Evolutionary conservation across 495 filamentous ascomycete species (phyloP).

Genomic region (Penicillium ucsense): DNA sequence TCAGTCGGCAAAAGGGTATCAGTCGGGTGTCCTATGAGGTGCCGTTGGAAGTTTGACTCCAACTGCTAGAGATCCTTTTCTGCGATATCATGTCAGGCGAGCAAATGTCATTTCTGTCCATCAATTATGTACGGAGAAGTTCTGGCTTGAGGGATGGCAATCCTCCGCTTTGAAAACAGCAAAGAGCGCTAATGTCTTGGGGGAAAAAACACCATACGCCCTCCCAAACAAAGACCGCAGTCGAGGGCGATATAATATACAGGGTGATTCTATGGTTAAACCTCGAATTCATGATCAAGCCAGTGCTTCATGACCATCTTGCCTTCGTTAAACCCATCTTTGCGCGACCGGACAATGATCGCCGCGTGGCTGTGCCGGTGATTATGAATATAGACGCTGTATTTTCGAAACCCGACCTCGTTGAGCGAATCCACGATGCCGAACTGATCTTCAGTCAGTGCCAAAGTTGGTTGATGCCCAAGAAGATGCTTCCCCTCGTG

Average conservation of each 20-base stretch:
- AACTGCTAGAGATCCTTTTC: too few species aligned
- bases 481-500: neutral
- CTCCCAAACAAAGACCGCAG: too few species aligned
- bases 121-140: too few species aligned
- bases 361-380: constrained; percentile 76
- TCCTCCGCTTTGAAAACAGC: too few species aligned
- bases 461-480: constrained; percentile 48
- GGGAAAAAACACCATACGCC: too few species aligned
- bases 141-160: too few species aligned
- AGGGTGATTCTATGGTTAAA: constrained; percentile 25
- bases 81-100: too few species aligned
- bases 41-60: neutral
- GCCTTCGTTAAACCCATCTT: constrained; percentile 61
- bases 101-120: too few species aligned
- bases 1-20: constrained; percentile 47
- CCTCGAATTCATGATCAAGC: constrained; percentile 62
- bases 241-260: too few species aligned
- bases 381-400: constrained; percentile 78
- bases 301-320: constrained; percentile 73
- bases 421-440: constrained; percentile 72
- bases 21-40: constrained; percentile 48
- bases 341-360: constrained; percentile 67
- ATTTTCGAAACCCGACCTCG: constrained; percentile 66
- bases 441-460: constrained; percentile 71
- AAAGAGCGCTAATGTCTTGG: too few species aligned